Evolutionary conservation across 2,329 filamentous ascomycete species (phyloP), one percentile per base, ranked within the genome.

Genomic region (Cladosporium halotolerans): DNA sequence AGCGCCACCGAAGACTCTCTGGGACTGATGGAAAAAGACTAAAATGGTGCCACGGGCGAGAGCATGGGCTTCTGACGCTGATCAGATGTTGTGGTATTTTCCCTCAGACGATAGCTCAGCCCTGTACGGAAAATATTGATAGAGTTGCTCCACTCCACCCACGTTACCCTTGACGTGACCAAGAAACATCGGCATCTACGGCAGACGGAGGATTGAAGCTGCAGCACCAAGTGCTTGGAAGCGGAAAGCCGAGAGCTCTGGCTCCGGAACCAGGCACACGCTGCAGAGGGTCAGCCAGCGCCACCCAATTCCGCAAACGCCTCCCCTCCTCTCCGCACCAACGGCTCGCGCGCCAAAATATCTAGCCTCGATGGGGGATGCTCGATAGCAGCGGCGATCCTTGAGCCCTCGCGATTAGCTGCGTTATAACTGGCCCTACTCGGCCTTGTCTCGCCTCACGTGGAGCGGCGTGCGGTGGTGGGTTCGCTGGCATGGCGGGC

Each of bases 261-360:
- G 14, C n/a, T 33, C 16, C 2, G 13, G 23, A 14, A 18, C 13
- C 40, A 42, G 16, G 40, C 13, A 42, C 40, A 23, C 18, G 40
- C 40, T 50, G 47, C 38, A 50, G 23, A 42, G 47, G 47, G 47
- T 50, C 39, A 43, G 39, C 47, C 7, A 23, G 16, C 47, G 47
- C 47, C 47, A 50, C 28, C 13, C 47, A 50, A 50, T 50, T 43
- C 47, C 28, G 40, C 47, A 28, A 50, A 50, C 47, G 47, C 19
- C 40, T 42, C 16, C 23, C 13, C 19, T 42, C 40, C 13, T 42
- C 40, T 42, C 40, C 40, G 40, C 40, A 44, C 18, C 42, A 44
- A 19, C 19, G 42, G 40, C 16, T 42, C 23, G 23, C 23, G 23
- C 23, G 23, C 23, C 23, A 28, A 28, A 28, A 28, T 28, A 11